phyloP scores from a whole-genome alignment of 495 filamentous ascomycete genomes.

The Penicillium cataractarum region DNA sequence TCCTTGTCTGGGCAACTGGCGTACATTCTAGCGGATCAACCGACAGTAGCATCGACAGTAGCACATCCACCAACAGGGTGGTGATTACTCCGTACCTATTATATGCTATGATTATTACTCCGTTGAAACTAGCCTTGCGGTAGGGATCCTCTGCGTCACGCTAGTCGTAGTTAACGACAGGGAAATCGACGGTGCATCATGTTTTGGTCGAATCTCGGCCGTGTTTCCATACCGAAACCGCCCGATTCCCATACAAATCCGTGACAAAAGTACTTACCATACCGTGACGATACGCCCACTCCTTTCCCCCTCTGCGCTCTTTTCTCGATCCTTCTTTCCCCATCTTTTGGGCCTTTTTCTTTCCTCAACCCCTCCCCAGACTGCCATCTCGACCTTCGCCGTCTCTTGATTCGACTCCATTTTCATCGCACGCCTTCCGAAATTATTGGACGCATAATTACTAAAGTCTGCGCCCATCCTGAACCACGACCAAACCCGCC shows the following conservation, averaged over 20 bases:
- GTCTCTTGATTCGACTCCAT: slow-evolving; percentile 16
- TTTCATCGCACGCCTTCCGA: slow-evolving; percentile 1
- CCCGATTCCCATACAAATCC: slow-evolving; percentile 6
- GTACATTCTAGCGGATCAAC: neutral
- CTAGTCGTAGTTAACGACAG: neutral
- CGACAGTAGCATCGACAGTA: neutral
- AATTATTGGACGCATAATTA: slow-evolving; percentile 6
- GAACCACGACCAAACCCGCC: neutral
- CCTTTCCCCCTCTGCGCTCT: slow-evolving; percentile 5
- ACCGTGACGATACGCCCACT: slow-evolving; percentile 20
- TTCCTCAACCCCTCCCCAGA: slow-evolving; percentile 13
- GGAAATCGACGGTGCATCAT: slow-evolving; percentile 4
- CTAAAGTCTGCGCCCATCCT: slow-evolving; percentile 3
- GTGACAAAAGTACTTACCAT: slow-evolving; percentile 19
- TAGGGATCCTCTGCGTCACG: neutral
- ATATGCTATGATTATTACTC: neutral
- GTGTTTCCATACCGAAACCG: slow-evolving; percentile 12
- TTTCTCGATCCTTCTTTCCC: slow-evolving; percentile 24
- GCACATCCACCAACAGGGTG: neutral
- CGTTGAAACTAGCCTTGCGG: neutral
- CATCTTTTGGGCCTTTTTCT: slow-evolving; percentile 10
- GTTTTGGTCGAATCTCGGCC: neutral
- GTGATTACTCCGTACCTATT: neutral
- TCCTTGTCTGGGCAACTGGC: slow-evolving; percentile 10
- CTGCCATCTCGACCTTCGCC: slow-evolving; percentile 14